Base-by-base conservation (phyloP, 768 basidiomycete species). In the Nidula microcarpa region DNA sequence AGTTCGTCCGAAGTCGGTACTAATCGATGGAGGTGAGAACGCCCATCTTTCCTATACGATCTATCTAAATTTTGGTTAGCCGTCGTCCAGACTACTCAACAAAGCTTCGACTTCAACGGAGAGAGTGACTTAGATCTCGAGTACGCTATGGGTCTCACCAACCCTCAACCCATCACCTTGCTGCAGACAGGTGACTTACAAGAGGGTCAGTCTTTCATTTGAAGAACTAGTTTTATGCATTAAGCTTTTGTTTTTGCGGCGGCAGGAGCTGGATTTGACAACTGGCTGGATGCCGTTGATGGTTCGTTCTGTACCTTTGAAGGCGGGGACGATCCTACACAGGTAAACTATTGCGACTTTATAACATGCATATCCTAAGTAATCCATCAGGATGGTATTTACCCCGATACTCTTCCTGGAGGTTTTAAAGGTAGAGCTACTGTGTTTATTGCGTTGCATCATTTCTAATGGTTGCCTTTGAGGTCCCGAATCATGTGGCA, bases 81-180 rank as follows among this genome's bases (percentile, higher is more conserved):
- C 32, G 67, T 76, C 32, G 69, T 74, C 4, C 81, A 82, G 61
- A 74, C 74, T 5, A 53, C 52, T 4, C 47, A 71, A 37, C 61
- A 67, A 56, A 69, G 74, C 44, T 79, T 81, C 57, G 58, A 68
- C 16, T 70, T 70, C 61, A 82, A 81, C 56, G 81, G 76, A 47
- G 82, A 85, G 61, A 78, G 80, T 17, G 71, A 82, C 56, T 71
- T 85, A 14, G 83, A 85, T 63, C 69, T 85, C 7, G 65, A 84
- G 64, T 84, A 81, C 51, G 74, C 73, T 34, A 81, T 85, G 80
- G 64, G 69, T 6, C 69, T 84, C 11, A 72, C 71, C 3, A 63
- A 59, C 8, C 62, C 65, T 7, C 76, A 77, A 55, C 56, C 60
- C 5, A 71, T 78, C 5, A 74, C 71, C 1, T 62, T 79, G 32